Evolutionary conservation across 257 asterid species (phyloP).

Genomic region (Solanum piurae): DNA sequence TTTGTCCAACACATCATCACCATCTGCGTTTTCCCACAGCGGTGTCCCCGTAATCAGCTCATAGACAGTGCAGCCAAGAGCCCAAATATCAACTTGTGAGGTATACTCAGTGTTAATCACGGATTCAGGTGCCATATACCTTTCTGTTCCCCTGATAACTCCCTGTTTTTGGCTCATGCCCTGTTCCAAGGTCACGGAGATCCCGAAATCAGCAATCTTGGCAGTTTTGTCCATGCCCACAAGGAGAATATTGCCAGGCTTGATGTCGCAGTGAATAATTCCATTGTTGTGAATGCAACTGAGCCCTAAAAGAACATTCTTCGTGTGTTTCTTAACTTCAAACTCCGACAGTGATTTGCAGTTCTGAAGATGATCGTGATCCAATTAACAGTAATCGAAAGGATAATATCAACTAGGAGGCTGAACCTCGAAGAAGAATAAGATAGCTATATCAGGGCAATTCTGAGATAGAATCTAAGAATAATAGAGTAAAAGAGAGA

Average conservation of each 20-base stretch:
- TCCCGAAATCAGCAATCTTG: conserved; percentile 1
- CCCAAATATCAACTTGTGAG: background rate
- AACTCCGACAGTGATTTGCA: no score
- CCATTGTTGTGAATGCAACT: no score
- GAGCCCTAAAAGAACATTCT: no score
- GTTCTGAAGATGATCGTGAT: no score
- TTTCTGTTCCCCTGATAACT: background rate
- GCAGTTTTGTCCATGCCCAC: background rate
- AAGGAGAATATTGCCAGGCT: conserved; percentile 2
- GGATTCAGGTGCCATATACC: conserved; percentile 5
- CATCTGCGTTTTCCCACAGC: background rate
- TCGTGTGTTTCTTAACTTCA: no score
- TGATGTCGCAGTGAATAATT: background rate
- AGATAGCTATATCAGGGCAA: no score
- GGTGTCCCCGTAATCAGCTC: conserved; percentile 5
- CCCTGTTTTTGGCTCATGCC: background rate
- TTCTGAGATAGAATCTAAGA: no score
- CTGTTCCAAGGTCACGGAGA: background rate
- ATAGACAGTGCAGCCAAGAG: conserved; percentile 1
- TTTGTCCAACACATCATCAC: background rate
- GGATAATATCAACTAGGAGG: no score
- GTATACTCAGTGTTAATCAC: background rate
- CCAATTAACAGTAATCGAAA: no score
- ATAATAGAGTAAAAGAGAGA: no score
- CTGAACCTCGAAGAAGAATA: no score